phyloP scores from a whole-genome alignment of 257 asterid genomes.

The Solanum etuberosum region DNA sequence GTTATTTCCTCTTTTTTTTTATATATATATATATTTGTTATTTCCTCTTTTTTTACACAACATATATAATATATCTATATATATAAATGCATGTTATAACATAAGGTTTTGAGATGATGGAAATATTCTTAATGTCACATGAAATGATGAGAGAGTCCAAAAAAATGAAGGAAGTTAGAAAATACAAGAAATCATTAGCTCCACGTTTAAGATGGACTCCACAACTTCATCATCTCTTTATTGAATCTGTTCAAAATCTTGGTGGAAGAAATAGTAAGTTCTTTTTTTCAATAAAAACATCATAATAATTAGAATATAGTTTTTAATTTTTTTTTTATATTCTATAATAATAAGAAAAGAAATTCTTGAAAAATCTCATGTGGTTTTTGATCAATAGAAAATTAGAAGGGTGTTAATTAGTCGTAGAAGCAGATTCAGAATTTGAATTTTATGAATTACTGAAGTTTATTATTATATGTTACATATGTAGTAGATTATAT shows the following conservation, averaged over 20 bases:
- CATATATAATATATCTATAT: neutral
- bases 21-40: neutral
- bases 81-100: neutral
- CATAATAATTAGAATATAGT: neutral
- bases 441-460: neutral
- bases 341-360: neutral
- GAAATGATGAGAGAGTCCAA: neutral
- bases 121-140: neutral
- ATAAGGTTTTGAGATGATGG: neutral
- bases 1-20: neutral
- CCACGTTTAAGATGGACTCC: slow-evolving; percentile 31
- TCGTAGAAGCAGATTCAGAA: neutral
- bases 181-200: slow-evolving; percentile 14
- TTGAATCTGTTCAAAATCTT: slow-evolving; percentile 16
- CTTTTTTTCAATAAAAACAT: neutral
- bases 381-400: neutral
- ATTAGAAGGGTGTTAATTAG: neutral
- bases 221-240: slow-evolving; percentile 22
- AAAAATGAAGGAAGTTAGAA: slow-evolving; percentile 2
- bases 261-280: slow-evolving; percentile 29
- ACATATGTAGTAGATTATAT: neutral
- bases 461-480: neutral
- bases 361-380: neutral
- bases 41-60: neutral
- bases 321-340: neutral